phyloP scores from a whole-genome alignment of 495 filamentous ascomycete species.

The Hypoxylon trugodes region DNA sequence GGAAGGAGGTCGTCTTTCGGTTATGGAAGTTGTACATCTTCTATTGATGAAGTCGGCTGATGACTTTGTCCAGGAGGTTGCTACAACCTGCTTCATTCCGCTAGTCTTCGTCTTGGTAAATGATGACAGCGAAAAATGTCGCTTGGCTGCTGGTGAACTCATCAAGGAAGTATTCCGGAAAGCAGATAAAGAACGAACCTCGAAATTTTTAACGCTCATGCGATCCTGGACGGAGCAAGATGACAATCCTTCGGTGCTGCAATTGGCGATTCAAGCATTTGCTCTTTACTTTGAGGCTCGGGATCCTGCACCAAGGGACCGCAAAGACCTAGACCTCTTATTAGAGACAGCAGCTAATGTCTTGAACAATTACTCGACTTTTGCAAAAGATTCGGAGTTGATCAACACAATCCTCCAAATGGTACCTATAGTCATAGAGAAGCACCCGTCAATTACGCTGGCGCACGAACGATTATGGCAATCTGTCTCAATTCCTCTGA shows the following conservation, averaged over 20 bases:
- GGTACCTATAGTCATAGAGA: slow-evolving; percentile 71
- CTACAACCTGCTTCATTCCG: slow-evolving; percentile 83
- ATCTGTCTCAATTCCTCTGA: slow-evolving; percentile 68
- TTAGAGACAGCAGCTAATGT: slow-evolving; percentile 54
- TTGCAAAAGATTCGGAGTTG: slow-evolving; percentile 72
- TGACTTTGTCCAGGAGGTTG: slow-evolving; percentile 81
- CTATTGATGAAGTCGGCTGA: slow-evolving; percentile 82
- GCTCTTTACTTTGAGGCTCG: slow-evolving; percentile 80
- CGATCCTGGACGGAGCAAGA: slow-evolving; percentile 79
- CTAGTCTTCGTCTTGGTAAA: slow-evolving; percentile 85
- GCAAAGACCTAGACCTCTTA: slow-evolving; percentile 65
- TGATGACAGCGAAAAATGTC: slow-evolving; percentile 86
- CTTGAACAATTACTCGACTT: slow-evolving; percentile 55
- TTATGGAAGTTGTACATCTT: slow-evolving; percentile 88
- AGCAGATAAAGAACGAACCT: slow-evolving; percentile 74
- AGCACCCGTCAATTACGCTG: slow-evolving; percentile 68
- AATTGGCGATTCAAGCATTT: slow-evolving; percentile 80
- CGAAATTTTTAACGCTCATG: slow-evolving; percentile 72
- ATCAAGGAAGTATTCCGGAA: slow-evolving; percentile 81
- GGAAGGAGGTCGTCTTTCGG: slow-evolving; percentile 84
- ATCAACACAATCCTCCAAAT: slow-evolving; percentile 77
- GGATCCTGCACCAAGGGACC: slow-evolving; percentile 61
- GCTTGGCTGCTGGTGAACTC: slow-evolving; percentile 80
- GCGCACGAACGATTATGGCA: slow-evolving; percentile 70
- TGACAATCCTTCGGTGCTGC: slow-evolving; percentile 71